Evolutionary conservation across 345 rosid species (phyloP), one percentile per base, ranked within the genome.

Genomic region (Syzygium aqueum): DNA sequence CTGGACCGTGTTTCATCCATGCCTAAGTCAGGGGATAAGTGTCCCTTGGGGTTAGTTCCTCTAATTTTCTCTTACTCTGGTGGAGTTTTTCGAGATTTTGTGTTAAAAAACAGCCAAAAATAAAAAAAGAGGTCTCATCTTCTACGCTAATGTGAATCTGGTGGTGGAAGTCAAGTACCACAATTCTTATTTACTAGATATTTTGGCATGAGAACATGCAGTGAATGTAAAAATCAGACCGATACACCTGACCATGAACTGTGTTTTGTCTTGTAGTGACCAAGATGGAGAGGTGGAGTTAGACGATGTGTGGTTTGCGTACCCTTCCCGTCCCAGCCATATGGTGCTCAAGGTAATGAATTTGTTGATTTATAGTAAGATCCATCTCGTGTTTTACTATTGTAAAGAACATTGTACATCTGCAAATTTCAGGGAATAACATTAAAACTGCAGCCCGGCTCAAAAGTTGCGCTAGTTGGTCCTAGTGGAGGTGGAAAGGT

Each of bases 401-500:
- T 33, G 14, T 73, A 73, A 73, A 73, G 25, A 33, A 33, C 80
- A 33, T 2, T 7, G 22, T 73, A 33, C 25, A 73, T 73, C 80
- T 73, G 51, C 57, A 7, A 51, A 25, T 85, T 89, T 85, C 95
- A 97, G 99, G 98, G 99, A 63, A 95, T 96, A 93, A 89, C 97
- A 53, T 90, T 96, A 88, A 96, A 96, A 91, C 89, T 97, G 90
- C 91, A 90, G 77, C 95, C 98, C 51, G 97, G 96, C 87, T 93
- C 98, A 50, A 97, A 96, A 93, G 94, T 95, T 87, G 99, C 99
- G 27, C 97, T 96, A 80, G 99, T 97, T 40, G 99, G 99, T 87
- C 99, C 97, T 63, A 97, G 98, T 86, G 99, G 99, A 86, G 99
- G 99, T 46, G 99, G 99, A 88, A 97, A 97, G 91, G 98, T 97